These are phyloP conservation scores for Apiospora pterosperma DNA, from an alignment of 2,329 filamentous ascomycete genomes.

Conservation along the genomic window DNA sequence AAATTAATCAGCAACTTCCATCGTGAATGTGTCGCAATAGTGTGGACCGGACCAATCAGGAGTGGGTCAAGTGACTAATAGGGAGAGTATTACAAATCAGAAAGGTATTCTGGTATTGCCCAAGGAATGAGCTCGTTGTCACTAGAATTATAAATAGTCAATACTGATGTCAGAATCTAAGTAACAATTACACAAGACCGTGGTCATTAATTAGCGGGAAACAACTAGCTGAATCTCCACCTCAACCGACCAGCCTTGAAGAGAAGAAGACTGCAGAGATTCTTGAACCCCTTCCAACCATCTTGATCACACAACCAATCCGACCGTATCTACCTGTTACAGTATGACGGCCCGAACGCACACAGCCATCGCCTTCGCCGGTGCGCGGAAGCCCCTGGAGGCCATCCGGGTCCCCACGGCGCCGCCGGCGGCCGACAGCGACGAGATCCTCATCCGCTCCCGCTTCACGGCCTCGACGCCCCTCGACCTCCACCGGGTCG, in stretches of 20 bases:
- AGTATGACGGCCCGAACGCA: slow-evolving; percentile 20
- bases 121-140: not conserved
- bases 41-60: not conserved
- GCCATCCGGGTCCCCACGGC: slow-evolving; percentile 20
- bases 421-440: slow-evolving; percentile 30
- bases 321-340: not conserved
- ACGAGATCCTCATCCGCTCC: slow-evolving; percentile 52
- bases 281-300: too few species aligned
- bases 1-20: not conserved
- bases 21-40: not conserved
- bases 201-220: too few species aligned
- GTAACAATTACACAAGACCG: too few species aligned
- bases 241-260: too few species aligned
- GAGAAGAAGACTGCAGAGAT: too few species aligned
- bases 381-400: slow-evolving; percentile 21
- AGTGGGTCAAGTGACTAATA: not conserved
- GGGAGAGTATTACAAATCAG: not conserved
- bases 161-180: too few species aligned
- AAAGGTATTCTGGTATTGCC: not conserved
- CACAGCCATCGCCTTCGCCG: slow-evolving; percentile 23
- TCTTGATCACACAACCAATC: not conserved
- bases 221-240: too few species aligned
- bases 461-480: slow-evolving; percentile 60
- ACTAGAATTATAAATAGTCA: not conserved
- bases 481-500: slow-evolving; percentile 58